Evolutionary conservation across 2,329 filamentous ascomycete species (phyloP), one percentile per base, ranked within the genome.

Genomic region (Pseudopyrenochaeta lycopersici): DNA sequence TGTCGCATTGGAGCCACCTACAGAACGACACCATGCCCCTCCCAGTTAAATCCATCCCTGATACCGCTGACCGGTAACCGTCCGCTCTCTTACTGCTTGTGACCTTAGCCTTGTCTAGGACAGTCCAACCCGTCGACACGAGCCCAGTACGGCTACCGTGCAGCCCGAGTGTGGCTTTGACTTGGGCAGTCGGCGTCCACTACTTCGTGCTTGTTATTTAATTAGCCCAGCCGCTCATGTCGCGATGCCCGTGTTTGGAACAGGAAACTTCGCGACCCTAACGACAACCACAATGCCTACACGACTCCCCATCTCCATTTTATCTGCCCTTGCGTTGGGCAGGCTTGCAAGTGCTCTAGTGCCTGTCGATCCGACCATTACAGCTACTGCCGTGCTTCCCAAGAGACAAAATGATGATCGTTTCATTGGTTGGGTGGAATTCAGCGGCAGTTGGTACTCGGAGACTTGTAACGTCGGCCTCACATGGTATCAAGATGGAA

Each of bases 281-380:
- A 2, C 17, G 14, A 33, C 39, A n/a, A 58, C 20, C 12, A 56
- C 21, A 12, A 71, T 72, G 68, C 38, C 41, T 36, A 41, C 47
- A 55, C 51, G 30, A 47, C 39, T 68, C 7, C 49, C 49, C 30
- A 38, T 58, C 14, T 41, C 57, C 1, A 30, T 63, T 7, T 29
- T 66, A n/a, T 60, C 54, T 9, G 52, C 49, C 21, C 46, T 62
- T 33, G 60, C 51, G 10, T 63, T 54, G 42, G 47, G 39, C 10
- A 31, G 39, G 3, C 30, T 68, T n/a, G 52, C 59, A 18, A 58
- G 38, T 29, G 67, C 66, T 38, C 47, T 58, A 3, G 58, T 58
- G 4, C 62, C 64, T 23, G 60, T 65, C 14, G 67, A 73, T 49
- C 66, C 70, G 6, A 68, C 67, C n/a, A 72, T 72, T 32, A 73